phyloP scores from a whole-genome alignment of 1,139 yeast species.

The Hemisphaericaspora subhashii region DNA sequence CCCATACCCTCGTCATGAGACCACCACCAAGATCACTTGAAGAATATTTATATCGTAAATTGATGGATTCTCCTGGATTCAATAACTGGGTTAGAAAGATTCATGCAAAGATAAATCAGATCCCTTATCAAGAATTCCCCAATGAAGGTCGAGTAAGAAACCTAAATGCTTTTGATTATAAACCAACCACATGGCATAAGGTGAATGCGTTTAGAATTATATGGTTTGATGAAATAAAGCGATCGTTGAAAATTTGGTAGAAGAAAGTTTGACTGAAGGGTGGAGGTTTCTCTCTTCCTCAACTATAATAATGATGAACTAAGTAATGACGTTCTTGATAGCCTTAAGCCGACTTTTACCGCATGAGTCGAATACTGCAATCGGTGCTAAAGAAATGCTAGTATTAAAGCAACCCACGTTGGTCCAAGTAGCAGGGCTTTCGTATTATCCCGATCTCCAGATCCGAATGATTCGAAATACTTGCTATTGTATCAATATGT shows the following conservation, averaged over 20 bases:
- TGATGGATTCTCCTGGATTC: conserved; percentile 63
- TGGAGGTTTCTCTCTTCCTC: background rate
- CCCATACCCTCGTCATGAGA: too few species aligned
- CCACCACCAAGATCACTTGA: conserved; percentile 43
- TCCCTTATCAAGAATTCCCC: conserved; percentile 31
- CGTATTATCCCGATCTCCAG: too few species aligned
- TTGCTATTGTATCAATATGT: too few species aligned
- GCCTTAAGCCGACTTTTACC: too few species aligned
- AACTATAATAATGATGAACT: too few species aligned
- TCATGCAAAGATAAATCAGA: conserved; percentile 66
- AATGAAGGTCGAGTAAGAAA: conserved; percentile 12
- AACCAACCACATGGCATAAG: conserved; percentile 56
- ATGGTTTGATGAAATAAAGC: conserved; percentile 63
- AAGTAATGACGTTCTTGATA: too few species aligned
- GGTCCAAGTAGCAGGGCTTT: too few species aligned
- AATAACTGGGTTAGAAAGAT: conserved; percentile 66
- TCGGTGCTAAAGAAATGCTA: too few species aligned
- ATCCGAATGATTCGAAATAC: too few species aligned
- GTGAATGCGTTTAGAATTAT: conserved; percentile 61
- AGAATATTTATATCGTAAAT: conserved; percentile 45
- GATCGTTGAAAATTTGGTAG: conserved; percentile 45
- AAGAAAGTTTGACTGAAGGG: background rate
- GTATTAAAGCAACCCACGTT: too few species aligned
- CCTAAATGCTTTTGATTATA: conserved; percentile 28
- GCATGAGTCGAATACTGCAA: too few species aligned